Evolutionary conservation across 73 alveolate genomes (phyloP).

Genomic region (Stentor roeselii): DNA sequence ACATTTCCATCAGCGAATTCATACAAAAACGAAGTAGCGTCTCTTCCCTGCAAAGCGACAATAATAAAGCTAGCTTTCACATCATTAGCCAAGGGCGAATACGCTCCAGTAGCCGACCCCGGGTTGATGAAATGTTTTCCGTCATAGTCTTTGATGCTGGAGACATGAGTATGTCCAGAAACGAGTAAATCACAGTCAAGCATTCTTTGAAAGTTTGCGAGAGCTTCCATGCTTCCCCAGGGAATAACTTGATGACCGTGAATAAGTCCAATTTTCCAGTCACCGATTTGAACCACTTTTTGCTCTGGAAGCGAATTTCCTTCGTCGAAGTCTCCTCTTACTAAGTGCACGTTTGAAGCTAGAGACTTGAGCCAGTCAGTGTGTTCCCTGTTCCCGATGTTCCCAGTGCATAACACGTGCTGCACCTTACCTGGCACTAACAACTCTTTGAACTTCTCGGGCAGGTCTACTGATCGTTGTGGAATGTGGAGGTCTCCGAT

Average conservation of each 20-base stretch:
- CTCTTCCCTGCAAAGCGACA: slow-evolving; percentile 64
- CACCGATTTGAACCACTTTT: slow-evolving; percentile 76
- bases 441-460: slow-evolving; percentile 73
- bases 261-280: slow-evolving; percentile 77
- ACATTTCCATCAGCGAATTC: slow-evolving; percentile 37
- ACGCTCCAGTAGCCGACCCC: slow-evolving; percentile 93
- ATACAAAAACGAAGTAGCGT: slow-evolving; percentile 48
- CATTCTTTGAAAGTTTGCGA: slow-evolving; percentile 68
- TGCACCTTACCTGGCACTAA: slow-evolving; percentile 76
- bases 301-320: slow-evolving; percentile 70
- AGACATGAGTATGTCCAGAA: slow-evolving; percentile 86
- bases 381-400: slow-evolving; percentile 81
- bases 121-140: slow-evolving; percentile 94
- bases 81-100: slow-evolving; percentile 31
- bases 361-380: slow-evolving; percentile 70
- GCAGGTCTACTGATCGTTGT: slow-evolving; percentile 68
- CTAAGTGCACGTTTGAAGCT: slow-evolving; percentile 72
- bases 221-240: slow-evolving; percentile 90
- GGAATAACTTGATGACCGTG: slow-evolving; percentile 91
- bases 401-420: slow-evolving; percentile 80
- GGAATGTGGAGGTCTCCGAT: slow-evolving; percentile 87
- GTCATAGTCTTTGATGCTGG: slow-evolving; percentile 65
- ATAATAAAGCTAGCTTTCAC: not conserved
- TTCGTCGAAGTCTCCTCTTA: slow-evolving; percentile 84
- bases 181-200: slow-evolving; percentile 79